These are phyloP conservation scores for Metschnikowia lachancei DNA, from an alignment of 805 yeast genomes.

Conservation along the genomic window DNA sequence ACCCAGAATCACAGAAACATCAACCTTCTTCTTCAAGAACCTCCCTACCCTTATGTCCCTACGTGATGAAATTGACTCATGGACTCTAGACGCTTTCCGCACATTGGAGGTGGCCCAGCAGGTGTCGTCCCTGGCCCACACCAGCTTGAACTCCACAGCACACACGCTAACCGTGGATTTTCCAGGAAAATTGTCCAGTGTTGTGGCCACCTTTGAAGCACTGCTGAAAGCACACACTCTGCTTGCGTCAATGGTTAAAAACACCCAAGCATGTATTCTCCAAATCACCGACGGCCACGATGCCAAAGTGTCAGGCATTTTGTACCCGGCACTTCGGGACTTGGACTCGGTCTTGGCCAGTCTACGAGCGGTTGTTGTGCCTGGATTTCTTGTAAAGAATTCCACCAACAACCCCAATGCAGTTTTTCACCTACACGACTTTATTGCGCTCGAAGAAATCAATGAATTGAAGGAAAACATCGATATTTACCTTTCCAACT, in stretches of 20 bases:
- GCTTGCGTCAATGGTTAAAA: constrained; percentile 16
- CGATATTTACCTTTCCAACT: constrained; percentile 27
- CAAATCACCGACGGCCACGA: constrained; percentile 9
- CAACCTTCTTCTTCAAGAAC: no score
- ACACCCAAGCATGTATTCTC: constrained; percentile 15
- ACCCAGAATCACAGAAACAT: no score
- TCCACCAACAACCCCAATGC: neutral
- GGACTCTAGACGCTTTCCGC: constrained; percentile 32
- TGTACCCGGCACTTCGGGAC: constrained; percentile 25
- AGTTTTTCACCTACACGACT: constrained; percentile 26
- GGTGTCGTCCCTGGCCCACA: constrained; percentile 35
- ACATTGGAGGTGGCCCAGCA: constrained; percentile 32
- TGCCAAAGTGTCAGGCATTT: constrained; percentile 8
- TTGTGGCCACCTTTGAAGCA: constrained; percentile 16
- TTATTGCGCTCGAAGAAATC: constrained; percentile 36
- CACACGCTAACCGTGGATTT: constrained; percentile 24
- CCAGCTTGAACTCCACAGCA: constrained; percentile 26
- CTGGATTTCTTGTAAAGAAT: constrained; percentile 20
- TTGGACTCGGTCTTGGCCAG: constrained; percentile 26
- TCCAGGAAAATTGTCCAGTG: constrained; percentile 22
- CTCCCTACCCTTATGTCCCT: no score
- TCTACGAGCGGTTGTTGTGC: constrained; percentile 30
- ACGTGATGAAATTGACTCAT: constrained; percentile 18
- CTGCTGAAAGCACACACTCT: constrained; percentile 19
- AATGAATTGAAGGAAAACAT: constrained; percentile 26